Base-by-base conservation (phyloP, 176 grass and related monocot genomes). In the Musa schizocarpa region DNA sequence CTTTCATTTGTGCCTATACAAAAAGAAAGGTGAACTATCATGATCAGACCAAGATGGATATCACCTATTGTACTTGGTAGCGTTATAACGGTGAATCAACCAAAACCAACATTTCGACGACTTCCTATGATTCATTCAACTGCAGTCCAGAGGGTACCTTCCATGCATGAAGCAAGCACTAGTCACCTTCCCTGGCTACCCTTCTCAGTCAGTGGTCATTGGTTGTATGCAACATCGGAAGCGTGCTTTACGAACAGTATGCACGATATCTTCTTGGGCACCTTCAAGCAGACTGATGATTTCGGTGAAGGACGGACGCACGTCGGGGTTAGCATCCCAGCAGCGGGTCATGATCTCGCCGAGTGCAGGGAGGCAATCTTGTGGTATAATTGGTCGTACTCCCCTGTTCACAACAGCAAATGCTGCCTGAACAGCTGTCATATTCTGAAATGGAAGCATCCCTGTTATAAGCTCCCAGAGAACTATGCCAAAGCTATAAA, bases 401-500 rank as follows among this genome's bases (percentile, higher is more conserved):
- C 72, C 72, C 53, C 27, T 74, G 72, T 74, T 74, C 23, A 74
- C 72, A 2, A 74, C 72, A 27, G 72, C 72, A 57, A 74, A 74
- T 53, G 72, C 72, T 22, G 72, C 72, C 53, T 74, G 72, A 21
- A 74, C 72, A n/a, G 72, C 72, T 16, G 72, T 74, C 72, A 74
- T 74, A 17, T 74, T 74, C 72, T 74, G 72, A 14, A 74, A 74
- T 3, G 72, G 72, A 74, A 74, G 52, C 72, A 74, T 21, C 14
- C 72, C 72, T 10, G 72, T 74, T 55, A 74, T 74, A 17, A 74
- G 72, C n/a, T 74, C 72, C 72, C 72, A 74, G 53, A 74, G 72
- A 74, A 74, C 72, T 16, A 74, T 74, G 14, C 72, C 72, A 19
- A 74, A 74, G 29, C 72, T 74, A 58, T 74, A 74, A 9, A 74